Conservation (phyloP, 257 asterid species). For the Catharanthus roseus region DNA sequence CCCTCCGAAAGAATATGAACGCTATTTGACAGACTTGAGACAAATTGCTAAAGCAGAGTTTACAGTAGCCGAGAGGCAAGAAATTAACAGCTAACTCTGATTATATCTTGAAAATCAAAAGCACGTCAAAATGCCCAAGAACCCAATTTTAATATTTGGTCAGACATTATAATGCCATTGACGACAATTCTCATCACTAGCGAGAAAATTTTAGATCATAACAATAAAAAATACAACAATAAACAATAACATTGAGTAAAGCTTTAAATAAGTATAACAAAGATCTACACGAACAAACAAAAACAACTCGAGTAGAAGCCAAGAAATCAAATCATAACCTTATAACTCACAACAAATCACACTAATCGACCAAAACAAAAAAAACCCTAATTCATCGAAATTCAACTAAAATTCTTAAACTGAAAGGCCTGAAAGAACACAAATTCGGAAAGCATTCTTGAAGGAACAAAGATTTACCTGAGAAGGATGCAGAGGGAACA, state of each 20-base stretch:
- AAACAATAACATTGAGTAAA: too few relatives aligned
- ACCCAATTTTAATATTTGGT: not conserved
- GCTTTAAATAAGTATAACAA: not conserved
- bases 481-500: constrained; percentile 19
- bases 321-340: not conserved
- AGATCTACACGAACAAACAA: constrained; percentile 2
- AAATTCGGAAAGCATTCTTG: not conserved
- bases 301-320: not conserved
- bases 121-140: not conserved
- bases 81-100: not conserved
- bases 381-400: not conserved
- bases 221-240: not conserved
- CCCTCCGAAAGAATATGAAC: not conserved
- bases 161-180: not conserved
- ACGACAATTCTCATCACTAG: not conserved
- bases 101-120: not conserved
- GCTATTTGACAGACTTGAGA: not conserved
- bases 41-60: not conserved
- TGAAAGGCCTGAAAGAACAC: not conserved
- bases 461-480: constrained; percentile 11
- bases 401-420: not conserved
- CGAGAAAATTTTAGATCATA: not conserved
- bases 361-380: not conserved
- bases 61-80: too few relatives aligned
- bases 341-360: not conserved